A percentile compares a stretch with the other conserved stretches of the same genome.
Evolutionary conservation across 805 yeast genomes (phyloP).

Genomic region (Aciculoconidium aculeatum): DNA sequence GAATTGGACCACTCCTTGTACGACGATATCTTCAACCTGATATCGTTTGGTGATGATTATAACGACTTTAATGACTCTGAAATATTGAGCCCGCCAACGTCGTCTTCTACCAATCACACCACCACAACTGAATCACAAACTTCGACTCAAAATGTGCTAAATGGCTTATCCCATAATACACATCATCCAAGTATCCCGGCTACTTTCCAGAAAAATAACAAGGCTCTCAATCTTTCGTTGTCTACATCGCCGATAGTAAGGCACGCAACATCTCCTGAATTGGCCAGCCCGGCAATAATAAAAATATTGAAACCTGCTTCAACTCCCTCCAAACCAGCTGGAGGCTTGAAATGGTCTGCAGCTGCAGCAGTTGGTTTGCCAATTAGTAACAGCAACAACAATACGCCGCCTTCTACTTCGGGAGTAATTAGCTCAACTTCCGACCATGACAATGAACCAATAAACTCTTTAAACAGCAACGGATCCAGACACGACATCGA

Average conservation of each 20-base stretch:
- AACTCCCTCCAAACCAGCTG: slow-evolving; percentile 47
- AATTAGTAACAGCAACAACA: slow-evolving; percentile 2
- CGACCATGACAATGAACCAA: no score
- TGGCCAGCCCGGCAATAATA: slow-evolving; percentile 34
- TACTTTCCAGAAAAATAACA: neutral
- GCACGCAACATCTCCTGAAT: slow-evolving; percentile 18
- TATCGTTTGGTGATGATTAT: slow-evolving; percentile 9
- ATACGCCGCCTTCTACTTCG: slow-evolving; percentile 2
- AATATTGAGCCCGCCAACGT: slow-evolving; percentile 4
- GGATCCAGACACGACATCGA: neutral
- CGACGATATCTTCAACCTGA: slow-evolving; percentile 33
- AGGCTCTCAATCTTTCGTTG: slow-evolving; percentile 1
- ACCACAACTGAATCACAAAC: slow-evolving; percentile 1
- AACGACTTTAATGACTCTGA: slow-evolving; percentile 10
- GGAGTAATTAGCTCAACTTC: no score
- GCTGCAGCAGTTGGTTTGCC: slow-evolving; percentile 43
- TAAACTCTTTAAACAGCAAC: neutral
- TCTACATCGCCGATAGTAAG: slow-evolving; percentile 9
- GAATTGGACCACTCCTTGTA: slow-evolving; percentile 34
- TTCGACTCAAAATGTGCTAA: slow-evolving; percentile 2
- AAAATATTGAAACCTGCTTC: slow-evolving; percentile 50
- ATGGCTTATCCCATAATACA: slow-evolving; percentile 1
- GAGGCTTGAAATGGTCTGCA: slow-evolving; percentile 51
- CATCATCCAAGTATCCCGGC: neutral
- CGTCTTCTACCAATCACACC: no score